These are phyloP conservation scores for Phytophthora multivora DNA, from an alignment of 352 stramenopile species.

Conservation along the genomic window DNA sequence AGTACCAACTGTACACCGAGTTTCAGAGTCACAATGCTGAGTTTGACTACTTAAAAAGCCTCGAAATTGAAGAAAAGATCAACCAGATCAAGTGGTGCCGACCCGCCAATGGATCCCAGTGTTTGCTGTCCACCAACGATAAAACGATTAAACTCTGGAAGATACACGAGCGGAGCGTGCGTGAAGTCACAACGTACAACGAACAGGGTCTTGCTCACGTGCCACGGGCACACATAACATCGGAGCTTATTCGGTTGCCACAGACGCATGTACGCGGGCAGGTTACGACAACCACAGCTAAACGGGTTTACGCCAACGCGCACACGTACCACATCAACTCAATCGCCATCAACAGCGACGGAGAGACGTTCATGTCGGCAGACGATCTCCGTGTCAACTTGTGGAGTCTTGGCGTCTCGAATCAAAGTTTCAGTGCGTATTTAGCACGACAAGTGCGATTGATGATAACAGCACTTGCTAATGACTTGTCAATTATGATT, in stretches of 20 bases:
- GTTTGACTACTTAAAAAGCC: conserved; percentile 98
- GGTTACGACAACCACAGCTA: conserved; percentile 76
- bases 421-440: conserved; percentile 91
- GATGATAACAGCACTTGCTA: background rate
- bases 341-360: conserved; percentile 94
- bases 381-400: conserved; percentile 97
- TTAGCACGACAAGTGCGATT: background rate
- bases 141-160: conserved; percentile 99
- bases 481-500: background rate
- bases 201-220: conserved; percentile 40
- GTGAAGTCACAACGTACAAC: conserved; percentile 80
- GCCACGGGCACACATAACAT: conserved; percentile 24
- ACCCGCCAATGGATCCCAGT: conserved; percentile 89
- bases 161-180: conserved; percentile 81
- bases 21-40: conserved; percentile 97
- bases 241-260: conserved; percentile 60
- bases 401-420: conserved; percentile 92
- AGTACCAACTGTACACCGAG: conserved; percentile 89
- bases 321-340: conserved; percentile 98
- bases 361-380: conserved; percentile 95
- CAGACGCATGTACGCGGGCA: conserved; percentile 56
- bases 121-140: conserved; percentile 96
- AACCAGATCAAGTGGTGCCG: conserved; percentile 97
- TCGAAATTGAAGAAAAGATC: conserved; percentile 98
- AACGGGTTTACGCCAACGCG: conserved; percentile 92